phyloP scores from a whole-genome alignment of 805 yeast genomes.

The Saccharomyces mikatae region DNA sequence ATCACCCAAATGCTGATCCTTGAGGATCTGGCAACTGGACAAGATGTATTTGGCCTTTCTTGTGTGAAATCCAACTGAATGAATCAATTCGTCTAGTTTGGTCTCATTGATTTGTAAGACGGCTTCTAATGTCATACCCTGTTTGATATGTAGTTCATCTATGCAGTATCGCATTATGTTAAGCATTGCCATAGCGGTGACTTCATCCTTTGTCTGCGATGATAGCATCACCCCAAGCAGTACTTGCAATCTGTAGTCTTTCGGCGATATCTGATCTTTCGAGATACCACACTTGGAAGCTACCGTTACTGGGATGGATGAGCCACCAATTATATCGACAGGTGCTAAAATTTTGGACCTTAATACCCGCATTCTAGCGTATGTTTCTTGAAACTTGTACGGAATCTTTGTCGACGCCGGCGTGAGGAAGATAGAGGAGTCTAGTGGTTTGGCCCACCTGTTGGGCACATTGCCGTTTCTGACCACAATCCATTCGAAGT shows the following conservation, averaged over 20 bases:
- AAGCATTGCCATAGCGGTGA: conserved; percentile 65
- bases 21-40: conserved; percentile 47
- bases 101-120: conserved; percentile 42
- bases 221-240: conserved; percentile 78
- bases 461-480: conserved; percentile 22
- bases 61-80: conserved; percentile 78
- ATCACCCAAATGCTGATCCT: conserved; percentile 48
- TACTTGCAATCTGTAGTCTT: conserved; percentile 57
- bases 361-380: conserved; percentile 57
- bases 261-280: conserved; percentile 25
- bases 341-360: conserved; percentile 64
- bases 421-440: neutral
- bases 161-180: conserved; percentile 44
- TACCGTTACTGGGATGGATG: conserved; percentile 40
- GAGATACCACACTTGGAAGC: conserved; percentile 24
- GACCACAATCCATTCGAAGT: conserved; percentile 21
- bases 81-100: conserved; percentile 58
- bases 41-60: conserved; percentile 69
- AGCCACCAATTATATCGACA: conserved; percentile 85
- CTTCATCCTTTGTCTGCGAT: conserved; percentile 87
- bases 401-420: conserved; percentile 25
- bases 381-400: conserved; percentile 46
- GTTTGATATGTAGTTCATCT: conserved; percentile 31
- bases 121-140: conserved; percentile 54
- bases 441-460: conserved; percentile 16